phyloP scores from a whole-genome alignment of 2,329 filamentous ascomycete species.

The Aspergillus costaricaensis region DNA sequence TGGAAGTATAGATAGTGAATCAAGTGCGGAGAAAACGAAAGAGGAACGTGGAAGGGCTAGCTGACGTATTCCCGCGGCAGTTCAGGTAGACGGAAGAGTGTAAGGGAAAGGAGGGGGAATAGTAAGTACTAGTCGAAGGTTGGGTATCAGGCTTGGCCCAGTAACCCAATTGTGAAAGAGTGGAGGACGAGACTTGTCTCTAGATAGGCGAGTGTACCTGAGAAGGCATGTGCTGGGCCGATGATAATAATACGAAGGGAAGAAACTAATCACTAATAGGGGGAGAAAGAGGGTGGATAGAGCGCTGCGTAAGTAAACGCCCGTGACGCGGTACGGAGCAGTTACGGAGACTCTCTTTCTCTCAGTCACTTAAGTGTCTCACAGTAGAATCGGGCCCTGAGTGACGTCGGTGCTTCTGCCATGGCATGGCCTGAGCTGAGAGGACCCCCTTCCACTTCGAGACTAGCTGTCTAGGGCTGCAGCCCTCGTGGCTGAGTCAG shows the following conservation, averaged over 20 bases:
- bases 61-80: neutral
- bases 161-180: constrained; percentile 16
- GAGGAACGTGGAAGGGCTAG: constrained; percentile 3
- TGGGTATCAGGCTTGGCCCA: constrained; percentile 14
- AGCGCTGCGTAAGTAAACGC: constrained; percentile 6
- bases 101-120: constrained; percentile 5
- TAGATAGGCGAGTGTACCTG: constrained; percentile 12
- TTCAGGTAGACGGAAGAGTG: constrained; percentile 2
- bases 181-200: constrained; percentile 8
- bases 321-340: constrained; percentile 13
- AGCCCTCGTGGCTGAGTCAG: constrained; percentile 21
- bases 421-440: neutral
- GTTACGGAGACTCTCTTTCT: neutral
- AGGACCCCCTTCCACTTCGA: neutral
- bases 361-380: too few species aligned
- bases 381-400: constrained; percentile 8
- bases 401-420: constrained; percentile 31
- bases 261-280: constrained; percentile 6
- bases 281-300: neutral
- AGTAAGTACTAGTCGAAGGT: neutral
- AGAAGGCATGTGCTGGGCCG: constrained; percentile 11
- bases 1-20: constrained; percentile 13
- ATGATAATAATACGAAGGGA: constrained; percentile 1
- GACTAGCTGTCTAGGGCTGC: constrained; percentile 26
- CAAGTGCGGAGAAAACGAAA: constrained; percentile 11